Percentiles rank a stretch among this genome's conserved stretches.
phyloP scores from a whole-genome alignment of 139 green algal genomes.

The Chlamydomonas sp. region DNA sequence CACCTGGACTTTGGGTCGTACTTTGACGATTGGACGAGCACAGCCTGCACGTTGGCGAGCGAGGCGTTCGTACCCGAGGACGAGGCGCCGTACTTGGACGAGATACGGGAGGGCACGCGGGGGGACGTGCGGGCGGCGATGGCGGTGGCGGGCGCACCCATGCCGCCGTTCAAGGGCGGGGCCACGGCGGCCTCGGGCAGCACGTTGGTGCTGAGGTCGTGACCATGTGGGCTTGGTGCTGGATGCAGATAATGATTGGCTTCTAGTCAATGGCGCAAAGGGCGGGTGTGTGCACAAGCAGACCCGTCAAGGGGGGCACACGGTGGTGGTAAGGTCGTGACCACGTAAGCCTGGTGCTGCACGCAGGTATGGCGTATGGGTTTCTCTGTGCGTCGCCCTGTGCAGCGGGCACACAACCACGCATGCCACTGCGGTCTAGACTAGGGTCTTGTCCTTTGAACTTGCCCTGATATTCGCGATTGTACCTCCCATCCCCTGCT shows the following conservation, averaged over 20 bases:
- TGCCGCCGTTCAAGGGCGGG: constrained; percentile 46
- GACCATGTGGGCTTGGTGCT: background rate
- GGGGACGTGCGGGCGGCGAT: constrained; percentile 35
- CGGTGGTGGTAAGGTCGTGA: too few species aligned
- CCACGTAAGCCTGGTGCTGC: too few species aligned
- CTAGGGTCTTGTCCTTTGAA: too few species aligned
- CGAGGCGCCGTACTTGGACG: constrained; percentile 20
- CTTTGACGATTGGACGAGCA: constrained; percentile 58
- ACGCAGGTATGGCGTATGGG: too few species aligned
- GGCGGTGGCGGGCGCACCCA: constrained; percentile 41
- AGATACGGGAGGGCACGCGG: background rate
- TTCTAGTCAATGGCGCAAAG: too few species aligned
- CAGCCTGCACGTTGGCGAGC: constrained; percentile 46
- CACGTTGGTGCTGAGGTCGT: background rate
- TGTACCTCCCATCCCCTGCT: too few species aligned
- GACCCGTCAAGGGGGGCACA: too few species aligned
- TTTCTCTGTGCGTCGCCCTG: too few species aligned
- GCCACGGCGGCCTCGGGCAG: constrained; percentile 22
- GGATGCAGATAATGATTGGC: background rate
- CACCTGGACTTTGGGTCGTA: constrained; percentile 66
- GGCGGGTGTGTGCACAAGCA: too few species aligned
- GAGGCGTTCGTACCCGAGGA: constrained; percentile 49
- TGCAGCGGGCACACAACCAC: too few species aligned
- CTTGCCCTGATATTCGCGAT: too few species aligned
- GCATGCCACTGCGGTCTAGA: too few species aligned